Base-by-base conservation (phyloP, 23 red algal species). In the Agarophyton chilense region DNA sequence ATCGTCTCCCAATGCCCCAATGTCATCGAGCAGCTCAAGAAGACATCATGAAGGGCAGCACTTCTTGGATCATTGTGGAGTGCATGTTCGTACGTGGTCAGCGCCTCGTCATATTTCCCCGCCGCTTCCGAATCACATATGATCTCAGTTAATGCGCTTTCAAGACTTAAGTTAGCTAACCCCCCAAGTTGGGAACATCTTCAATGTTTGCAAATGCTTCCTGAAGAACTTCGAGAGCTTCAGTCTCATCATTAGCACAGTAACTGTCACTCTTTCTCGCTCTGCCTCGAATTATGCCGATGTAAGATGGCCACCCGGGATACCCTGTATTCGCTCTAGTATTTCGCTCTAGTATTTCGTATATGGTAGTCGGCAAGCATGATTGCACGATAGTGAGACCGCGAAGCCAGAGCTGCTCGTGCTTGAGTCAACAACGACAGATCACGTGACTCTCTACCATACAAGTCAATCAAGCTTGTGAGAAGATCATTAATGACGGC, bases 1-100 rank as follows among this genome's bases (percentile, higher is more conserved):
- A 89, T 87, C 33, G 95, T 94, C 55, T 97, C 95, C 88, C 88
- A 92, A 25, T 93, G 95, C 10, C 95, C 95, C 40, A 97, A 57
- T 28, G 91, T 66, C 58, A 72, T 79, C 33, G 93, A 26, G 60
- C 95, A 93, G n/a, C 80, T 72, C 10, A 97, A 52, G 36, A 93
- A 97, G 5, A 89, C 90, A n/a, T 71, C 31, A 28, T 93, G 83
- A 22, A 78, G 34, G 0, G 47, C 51, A 1, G 60, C 32, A 55
- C 50, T 60, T 24, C 72, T 35, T 22, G 88, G 88, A 13, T 75
- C 76, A 49, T 39, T 25, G 5, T 82, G 72, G 76, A 97, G 54
- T 18, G 84, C 72, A 38, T 73, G 87, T 61, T 97, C 89, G 66
- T 94, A 88, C 47, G 34, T 81, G 53, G 61, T 28, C 4, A 97